Conservation (phyloP, 257 asterid genomes). For the Echium plantagineum region DNA sequence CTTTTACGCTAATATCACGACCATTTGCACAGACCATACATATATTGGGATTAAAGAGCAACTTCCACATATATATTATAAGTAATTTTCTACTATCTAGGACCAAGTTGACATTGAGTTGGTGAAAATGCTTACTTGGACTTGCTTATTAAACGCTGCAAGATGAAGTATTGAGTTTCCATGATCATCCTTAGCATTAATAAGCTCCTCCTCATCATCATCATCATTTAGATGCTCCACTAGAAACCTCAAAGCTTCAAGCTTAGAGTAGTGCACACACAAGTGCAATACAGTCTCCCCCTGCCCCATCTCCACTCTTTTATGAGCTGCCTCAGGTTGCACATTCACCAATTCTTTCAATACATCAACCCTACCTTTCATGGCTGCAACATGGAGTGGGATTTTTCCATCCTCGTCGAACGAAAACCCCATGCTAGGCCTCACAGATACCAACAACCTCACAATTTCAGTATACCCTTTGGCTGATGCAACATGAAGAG, state of each 20-base stretch:
- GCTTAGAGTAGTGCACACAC: constrained; percentile 25
- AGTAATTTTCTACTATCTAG: no score
- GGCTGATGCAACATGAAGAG: no score
- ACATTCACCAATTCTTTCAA: constrained; percentile 17
- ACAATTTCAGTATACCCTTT: no score
- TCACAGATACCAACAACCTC: not conserved
- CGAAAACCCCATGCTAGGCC: constrained; percentile 12
- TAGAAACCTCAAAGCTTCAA: constrained; percentile 23
- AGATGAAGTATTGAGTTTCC: constrained; percentile 30
- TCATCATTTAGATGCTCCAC: constrained; percentile 13
- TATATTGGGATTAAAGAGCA: no score
- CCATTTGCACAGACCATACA: no score
- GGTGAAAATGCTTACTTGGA: no score
- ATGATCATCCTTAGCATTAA: constrained; percentile 19
- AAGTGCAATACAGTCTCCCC: constrained; percentile 27
- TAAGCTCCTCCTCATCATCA: no score
- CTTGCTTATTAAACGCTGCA: no score
- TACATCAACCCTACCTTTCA: constrained; percentile 19
- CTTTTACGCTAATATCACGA: no score
- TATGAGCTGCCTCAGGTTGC: constrained; percentile 16
- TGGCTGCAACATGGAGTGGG: constrained; percentile 33
- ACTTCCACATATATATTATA: no score
- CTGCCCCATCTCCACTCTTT: constrained; percentile 4
- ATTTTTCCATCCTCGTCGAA: constrained; percentile 17
- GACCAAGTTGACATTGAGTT: no score